Conservation (phyloP, 768 basidiomycete species). For the Exidia glandulosa region DNA sequence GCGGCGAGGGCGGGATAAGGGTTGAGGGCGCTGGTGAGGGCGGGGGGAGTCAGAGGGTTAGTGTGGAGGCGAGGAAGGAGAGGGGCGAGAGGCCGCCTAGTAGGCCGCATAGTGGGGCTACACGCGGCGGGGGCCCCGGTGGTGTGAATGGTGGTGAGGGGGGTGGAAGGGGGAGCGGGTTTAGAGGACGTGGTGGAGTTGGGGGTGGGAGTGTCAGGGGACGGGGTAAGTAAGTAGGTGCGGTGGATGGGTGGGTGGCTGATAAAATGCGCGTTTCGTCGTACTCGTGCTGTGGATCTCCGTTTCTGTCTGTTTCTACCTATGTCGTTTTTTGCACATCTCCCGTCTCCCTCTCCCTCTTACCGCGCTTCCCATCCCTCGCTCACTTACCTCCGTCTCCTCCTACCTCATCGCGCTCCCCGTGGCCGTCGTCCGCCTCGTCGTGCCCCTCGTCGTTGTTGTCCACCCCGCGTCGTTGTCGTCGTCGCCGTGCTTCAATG, state of each 20-base stretch:
- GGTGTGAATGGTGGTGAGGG: background rate
- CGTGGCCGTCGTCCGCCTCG: background rate
- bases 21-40: slow-evolving; percentile 52
- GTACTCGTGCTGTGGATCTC: background rate
- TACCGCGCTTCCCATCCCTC: background rate
- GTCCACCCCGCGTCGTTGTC: background rate
- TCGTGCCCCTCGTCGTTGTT: background rate
- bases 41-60: slow-evolving; percentile 41
- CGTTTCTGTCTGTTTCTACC: background rate
- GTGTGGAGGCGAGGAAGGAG: slow-evolving; percentile 86
- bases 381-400: background rate
- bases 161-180: too few relatives aligned
- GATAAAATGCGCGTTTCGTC: background rate
- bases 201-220: too few relatives aligned
- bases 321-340: background rate
- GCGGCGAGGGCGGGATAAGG: slow-evolving; percentile 84
- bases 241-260: background rate
- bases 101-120: slow-evolving; percentile 51
- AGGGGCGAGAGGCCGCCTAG: slow-evolving; percentile 65
- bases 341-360: background rate
- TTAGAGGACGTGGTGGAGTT: too few relatives aligned
- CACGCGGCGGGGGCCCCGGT: too few relatives aligned
- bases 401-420: background rate
- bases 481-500: background rate
- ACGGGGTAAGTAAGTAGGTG: background rate